phyloP scores from a whole-genome alignment of 23 red algal genomes.

The Gracilaria caudata region DNA sequence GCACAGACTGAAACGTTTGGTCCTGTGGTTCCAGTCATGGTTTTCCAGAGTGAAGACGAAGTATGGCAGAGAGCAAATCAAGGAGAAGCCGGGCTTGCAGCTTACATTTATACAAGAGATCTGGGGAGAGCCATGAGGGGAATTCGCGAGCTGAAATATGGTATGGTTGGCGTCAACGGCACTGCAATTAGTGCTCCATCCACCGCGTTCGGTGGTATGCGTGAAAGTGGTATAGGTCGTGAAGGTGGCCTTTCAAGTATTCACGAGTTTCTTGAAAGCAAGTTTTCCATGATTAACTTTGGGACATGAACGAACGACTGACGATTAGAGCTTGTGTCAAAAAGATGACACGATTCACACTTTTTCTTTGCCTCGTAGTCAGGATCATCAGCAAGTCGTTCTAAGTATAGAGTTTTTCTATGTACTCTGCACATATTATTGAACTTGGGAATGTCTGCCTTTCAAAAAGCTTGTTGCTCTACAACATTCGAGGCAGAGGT shows the following conservation, averaged over 20 bases:
- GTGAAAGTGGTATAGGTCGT: slow-evolving; percentile 81
- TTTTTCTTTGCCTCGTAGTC: not conserved
- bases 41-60: slow-evolving; percentile 76
- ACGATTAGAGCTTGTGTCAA: not conserved
- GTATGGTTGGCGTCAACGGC: slow-evolving; percentile 91
- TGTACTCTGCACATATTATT: too few relatives aligned
- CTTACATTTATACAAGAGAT: slow-evolving; percentile 84
- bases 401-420: too few relatives aligned
- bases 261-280: slow-evolving; percentile 73
- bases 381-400: too few relatives aligned
- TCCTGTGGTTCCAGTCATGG: slow-evolving; percentile 74
- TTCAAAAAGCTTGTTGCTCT: not conserved
- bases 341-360: not conserved
- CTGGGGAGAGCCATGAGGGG: slow-evolving; percentile 38
- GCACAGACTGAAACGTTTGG: slow-evolving; percentile 86
- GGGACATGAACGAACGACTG: not conserved
- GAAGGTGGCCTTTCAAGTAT: slow-evolving; percentile 86
- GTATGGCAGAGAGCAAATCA: slow-evolving; percentile 65
- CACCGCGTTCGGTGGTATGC: slow-evolving; percentile 90
- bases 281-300: slow-evolving; percentile 76
- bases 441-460: too few relatives aligned
- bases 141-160: slow-evolving; percentile 65
- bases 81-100: slow-evolving; percentile 72
- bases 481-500: not conserved
- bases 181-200: slow-evolving; percentile 63